phyloP scores from a whole-genome alignment of 116 monocot genomes.

The Iris pallida region DNA sequence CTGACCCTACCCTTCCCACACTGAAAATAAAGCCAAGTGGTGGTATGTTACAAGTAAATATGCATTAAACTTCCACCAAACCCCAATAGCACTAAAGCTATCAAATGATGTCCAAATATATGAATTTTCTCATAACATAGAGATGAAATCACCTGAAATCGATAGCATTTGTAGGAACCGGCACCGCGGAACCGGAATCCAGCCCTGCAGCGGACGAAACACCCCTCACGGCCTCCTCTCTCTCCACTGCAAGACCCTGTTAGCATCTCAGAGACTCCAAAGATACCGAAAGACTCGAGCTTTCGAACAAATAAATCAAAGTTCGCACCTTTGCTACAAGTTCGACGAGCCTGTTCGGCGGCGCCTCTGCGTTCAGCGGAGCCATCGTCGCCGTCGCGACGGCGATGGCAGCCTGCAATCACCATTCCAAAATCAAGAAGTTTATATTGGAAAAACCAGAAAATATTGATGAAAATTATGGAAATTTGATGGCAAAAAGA shows the following conservation, averaged over 20 bases:
- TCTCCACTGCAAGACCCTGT: constrained; percentile 87
- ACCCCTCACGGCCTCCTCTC: constrained; percentile 37
- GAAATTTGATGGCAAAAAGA: background rate
- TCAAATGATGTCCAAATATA: too few species aligned
- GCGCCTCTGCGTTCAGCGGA: constrained; percentile 38
- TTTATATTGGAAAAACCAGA: background rate
- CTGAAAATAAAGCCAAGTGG: too few species aligned
- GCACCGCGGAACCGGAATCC: constrained; percentile 11
- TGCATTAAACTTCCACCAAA: too few species aligned
- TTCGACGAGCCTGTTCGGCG: constrained; percentile 56
- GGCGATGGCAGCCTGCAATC: constrained; percentile 53
- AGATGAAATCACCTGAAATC: constrained; percentile 73
- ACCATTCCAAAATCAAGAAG: background rate
- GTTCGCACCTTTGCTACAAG: constrained; percentile 76
- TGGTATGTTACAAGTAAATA: too few species aligned
- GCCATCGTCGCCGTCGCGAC: constrained; percentile 82
- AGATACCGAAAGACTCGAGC: background rate
- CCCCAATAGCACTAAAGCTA: too few species aligned
- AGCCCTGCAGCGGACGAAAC: constrained; percentile 16
- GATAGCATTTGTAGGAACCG: constrained; percentile 22
- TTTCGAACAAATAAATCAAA: constrained; percentile 1
- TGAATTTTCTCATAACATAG: background rate
- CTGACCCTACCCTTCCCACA: too few species aligned
- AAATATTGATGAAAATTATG: background rate
- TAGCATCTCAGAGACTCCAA: constrained; percentile 15